Conservation (phyloP, 441 rosid species). For the Gossypium lobatum region DNA sequence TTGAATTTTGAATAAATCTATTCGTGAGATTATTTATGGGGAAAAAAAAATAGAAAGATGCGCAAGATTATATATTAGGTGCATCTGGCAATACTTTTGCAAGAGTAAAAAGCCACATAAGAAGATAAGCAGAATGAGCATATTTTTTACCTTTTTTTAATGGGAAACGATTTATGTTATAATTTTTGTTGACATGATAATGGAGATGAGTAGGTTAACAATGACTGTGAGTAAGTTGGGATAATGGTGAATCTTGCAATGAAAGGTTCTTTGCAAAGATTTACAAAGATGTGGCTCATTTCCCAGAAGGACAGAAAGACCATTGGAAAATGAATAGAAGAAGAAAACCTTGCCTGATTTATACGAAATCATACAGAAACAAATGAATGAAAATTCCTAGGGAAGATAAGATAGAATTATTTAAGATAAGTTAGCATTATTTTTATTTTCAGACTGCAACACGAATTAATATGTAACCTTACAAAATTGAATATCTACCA, state of each 20-base stretch:
- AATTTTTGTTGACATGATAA: background rate
- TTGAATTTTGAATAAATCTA: background rate
- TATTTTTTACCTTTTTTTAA: background rate
- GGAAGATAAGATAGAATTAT: background rate
- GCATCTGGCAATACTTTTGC: background rate
- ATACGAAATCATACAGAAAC: background rate
- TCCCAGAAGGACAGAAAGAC: background rate
- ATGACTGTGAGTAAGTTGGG: background rate
- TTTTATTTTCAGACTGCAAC: background rate
- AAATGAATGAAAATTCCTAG: constrained; percentile 3
- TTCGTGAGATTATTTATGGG: background rate
- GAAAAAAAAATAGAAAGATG: too few species aligned
- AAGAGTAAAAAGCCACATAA: background rate
- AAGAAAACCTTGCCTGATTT: background rate
- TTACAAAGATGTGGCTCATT: background rate
- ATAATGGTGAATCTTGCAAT: background rate
- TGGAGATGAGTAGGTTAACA: background rate
- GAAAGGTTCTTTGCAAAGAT: background rate
- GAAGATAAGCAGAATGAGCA: background rate
- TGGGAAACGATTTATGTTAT: background rate
- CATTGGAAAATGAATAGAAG: background rate
- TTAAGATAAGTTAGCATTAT: too few species aligned
- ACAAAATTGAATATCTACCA: background rate
- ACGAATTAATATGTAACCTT: background rate
- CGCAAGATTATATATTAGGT: background rate